Evolutionary conservation across 108 stramenopile species (phyloP), one percentile per base, ranked within the genome.

Genomic region (Skeletonema potamos): DNA sequence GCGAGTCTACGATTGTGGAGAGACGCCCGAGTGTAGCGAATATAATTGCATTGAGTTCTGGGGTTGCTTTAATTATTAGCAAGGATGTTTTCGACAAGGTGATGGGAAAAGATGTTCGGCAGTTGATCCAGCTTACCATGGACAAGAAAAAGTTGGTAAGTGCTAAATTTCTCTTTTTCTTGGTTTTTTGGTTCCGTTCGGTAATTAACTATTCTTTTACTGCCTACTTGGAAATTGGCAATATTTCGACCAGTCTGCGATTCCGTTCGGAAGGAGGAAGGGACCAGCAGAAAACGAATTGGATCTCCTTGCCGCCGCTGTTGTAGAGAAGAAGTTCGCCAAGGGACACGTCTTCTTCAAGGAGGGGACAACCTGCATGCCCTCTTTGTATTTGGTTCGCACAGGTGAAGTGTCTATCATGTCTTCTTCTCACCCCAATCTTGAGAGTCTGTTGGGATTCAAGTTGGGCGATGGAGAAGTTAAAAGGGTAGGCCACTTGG

Each of bases 281-380:
- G 69, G 72, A 0, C 80, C 72, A 33, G 74, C 88, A 1, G 67
- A 78, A 27, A 72, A 74, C 39, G 89, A 85, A 51, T 66, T 85
- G 59, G 80, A 82, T 27, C 63, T 72, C 13, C 67, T 94, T 27
- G 84, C 85, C 20, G 67, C 70, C 12, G 63, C 75, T 34, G 73
- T 95, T 24, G 22, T 44, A 1, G 76, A 87, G 26, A 72, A 75
- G 33, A 68, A 70, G 37, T 96, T 82, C 72, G 33, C 68, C 57
- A 76, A 77, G 46, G 92, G 89, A 17, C 79, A 86, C 20, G 62
- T 75, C 11, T 92, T 99, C 54, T 83, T 96, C 73, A 77, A 81
- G 12, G 74, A 94, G 68, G 96, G 95, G 22, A 73, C 91, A 13
- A 28, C 62, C 1, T 75, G 76, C 26, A 61, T 44, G 13, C 77